phyloP scores from a whole-genome alignment of 2,329 filamentous ascomycete species.

The Colletotrichum lentis region DNA sequence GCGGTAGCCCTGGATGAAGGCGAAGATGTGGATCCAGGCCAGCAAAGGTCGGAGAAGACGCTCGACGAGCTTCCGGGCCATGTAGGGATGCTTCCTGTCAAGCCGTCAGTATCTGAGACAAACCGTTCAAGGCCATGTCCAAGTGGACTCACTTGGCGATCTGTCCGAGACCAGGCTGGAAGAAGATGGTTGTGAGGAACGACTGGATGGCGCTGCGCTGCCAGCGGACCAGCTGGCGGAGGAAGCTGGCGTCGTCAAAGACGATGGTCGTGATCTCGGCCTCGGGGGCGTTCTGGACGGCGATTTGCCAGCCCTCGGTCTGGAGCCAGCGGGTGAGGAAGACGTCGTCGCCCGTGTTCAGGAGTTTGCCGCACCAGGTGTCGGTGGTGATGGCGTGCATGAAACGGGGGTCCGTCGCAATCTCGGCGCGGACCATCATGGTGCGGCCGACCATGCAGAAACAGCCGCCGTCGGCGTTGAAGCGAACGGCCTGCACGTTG shows the following conservation, averaged over 20 bases:
- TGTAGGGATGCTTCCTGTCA: conserved; percentile 30
- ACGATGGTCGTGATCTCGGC: conserved; percentile 41
- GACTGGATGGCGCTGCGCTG: conserved; percentile 38
- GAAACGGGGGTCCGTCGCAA: conserved; percentile 41
- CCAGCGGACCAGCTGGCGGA: conserved; percentile 43
- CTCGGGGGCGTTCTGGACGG: conserved; percentile 42
- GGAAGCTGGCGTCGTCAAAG: conserved; percentile 36
- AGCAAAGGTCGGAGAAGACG: conserved; percentile 29
- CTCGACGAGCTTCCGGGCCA: conserved; percentile 37
- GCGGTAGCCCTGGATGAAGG: conserved; percentile 12
- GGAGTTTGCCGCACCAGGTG: conserved; percentile 38
- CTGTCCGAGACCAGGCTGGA: conserved; percentile 22
- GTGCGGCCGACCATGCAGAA: conserved; percentile 45
- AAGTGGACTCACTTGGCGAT: conserved; percentile 7
- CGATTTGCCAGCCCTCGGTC: conserved; percentile 42
- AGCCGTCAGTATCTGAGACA: too few species aligned
- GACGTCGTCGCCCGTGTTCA: conserved; percentile 43
- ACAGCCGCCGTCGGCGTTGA: conserved; percentile 40
- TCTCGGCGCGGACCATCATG: conserved; percentile 42
- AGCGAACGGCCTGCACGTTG: conserved; percentile 39
- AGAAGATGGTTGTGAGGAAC: conserved; percentile 1
- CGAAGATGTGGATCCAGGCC: conserved; percentile 24
- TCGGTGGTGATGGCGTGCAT: conserved; percentile 40
- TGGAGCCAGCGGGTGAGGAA: conserved; percentile 44
- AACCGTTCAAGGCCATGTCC: rapidly evolving